Base-by-base conservation (phyloP, 805 yeast species). In the Cyberlindnera mississippiensis region DNA sequence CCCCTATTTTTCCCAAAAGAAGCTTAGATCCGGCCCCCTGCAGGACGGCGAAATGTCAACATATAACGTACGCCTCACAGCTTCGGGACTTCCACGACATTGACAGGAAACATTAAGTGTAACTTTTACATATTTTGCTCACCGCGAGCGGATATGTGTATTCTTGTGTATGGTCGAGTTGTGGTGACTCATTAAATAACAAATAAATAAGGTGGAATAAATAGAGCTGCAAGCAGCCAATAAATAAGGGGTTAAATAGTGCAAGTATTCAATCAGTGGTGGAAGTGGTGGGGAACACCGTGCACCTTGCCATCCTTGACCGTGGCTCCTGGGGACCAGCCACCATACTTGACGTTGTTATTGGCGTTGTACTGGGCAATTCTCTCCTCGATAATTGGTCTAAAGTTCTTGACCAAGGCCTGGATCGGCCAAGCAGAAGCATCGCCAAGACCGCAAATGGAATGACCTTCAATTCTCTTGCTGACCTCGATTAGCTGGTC, bases 361-460 rank as follows among this genome's bases (percentile, higher is more conserved):
- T 70, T 62, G 18, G 61, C 62, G 50, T 76, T 70, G 70, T 71
- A 87, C 57, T 82, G 66, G 49, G 76, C 71, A 59, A 87, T 81
- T 68, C 90, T 78, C 48, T 81, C 86, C 56, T 80, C 80, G 75
- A 86, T 79, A 51, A 79, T 78, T 13, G 95, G 95, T 63, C 87
- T 77, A 76, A 87, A 86, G 51, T 85, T 82, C 64, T 83, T 82
- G 55, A 87, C 84, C 52, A 86, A 75, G 44, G 96, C 96, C 68
- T 87, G 95, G 49, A 87, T 76, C 34, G 96, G 96, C 96, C 96
- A 86, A 24, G 93, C 89, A 44, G 95, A 88, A 27, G 96, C 96
- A 60, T 86, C 96, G 45, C 96, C 96, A 59, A 86, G 73, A 26
- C 95, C 96, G 70, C 96, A 86, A 58, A 86, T 86, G 39, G 95